Percentiles rank a stretch among this genome's conserved stretches.
These are phyloP conservation scores for Cephalotrichum gorgonifer DNA, from an alignment of 2,329 filamentous ascomycete genomes.

Conservation along the genomic window DNA sequence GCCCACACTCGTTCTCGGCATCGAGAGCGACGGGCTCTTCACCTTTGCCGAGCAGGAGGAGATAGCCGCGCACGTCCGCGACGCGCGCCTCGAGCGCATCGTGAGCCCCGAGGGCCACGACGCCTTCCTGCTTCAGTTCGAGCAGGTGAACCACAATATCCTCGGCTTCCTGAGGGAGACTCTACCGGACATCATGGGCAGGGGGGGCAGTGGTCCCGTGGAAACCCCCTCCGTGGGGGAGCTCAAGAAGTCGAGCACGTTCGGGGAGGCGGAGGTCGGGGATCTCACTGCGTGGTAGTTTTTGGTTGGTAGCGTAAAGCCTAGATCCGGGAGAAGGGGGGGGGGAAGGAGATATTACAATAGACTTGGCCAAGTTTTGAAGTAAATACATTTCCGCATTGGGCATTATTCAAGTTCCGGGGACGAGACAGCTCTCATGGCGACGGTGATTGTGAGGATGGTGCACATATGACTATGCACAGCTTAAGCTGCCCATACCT, in stretches of 20 bases:
- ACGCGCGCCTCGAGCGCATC: conserved; percentile 73
- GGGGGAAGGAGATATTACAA: no score
- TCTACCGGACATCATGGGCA: conserved; percentile 79
- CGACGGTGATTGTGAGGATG: no score
- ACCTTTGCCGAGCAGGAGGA: conserved; percentile 96
- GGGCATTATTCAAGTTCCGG: no score
- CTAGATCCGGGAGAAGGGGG: no score
- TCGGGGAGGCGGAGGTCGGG: conserved; percentile 91
- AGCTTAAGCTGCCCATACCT: no score
- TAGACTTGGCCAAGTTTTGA: no score
- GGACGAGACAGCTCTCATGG: no score
- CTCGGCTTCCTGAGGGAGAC: conserved; percentile 73
- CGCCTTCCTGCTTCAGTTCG: conserved; percentile 91
- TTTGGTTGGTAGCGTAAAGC: no score
- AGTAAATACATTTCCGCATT: no score
- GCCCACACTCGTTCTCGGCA: conserved; percentile 82
- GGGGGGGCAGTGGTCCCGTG: conserved; percentile 28
- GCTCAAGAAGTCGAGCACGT: conserved; percentile 78
- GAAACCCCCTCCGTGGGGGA: conserved; percentile 39
- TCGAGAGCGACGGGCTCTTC: conserved; percentile 91
- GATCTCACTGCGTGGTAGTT: conserved; percentile 85
- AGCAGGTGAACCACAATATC: conserved; percentile 88
- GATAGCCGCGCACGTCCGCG: conserved; percentile 68
- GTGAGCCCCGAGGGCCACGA: conserved; percentile 94
- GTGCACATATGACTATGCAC: no score